Conservation (phyloP, 2,329 filamentous ascomycete genomes). For the Leptographium wingfieldii region DNA sequence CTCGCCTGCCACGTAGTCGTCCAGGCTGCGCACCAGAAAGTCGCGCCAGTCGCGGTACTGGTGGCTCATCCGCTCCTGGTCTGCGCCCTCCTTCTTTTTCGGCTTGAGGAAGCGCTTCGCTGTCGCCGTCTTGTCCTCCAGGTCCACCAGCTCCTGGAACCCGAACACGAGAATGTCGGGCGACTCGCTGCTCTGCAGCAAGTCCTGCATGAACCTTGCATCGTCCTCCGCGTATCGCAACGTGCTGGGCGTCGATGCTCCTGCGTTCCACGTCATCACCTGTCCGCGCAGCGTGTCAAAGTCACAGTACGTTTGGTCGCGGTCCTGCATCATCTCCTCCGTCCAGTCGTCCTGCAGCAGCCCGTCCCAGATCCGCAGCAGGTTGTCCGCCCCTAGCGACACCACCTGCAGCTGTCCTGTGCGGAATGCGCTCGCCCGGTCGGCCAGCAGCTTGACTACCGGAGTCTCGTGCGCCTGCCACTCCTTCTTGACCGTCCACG, state of each 20-base stretch:
- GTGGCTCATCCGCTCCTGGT: conserved; percentile 87
- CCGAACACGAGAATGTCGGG: conserved; percentile 91
- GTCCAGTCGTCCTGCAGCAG: conserved; percentile 89
- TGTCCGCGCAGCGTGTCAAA: conserved; percentile 72
- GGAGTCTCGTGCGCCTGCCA: conserved; percentile 86
- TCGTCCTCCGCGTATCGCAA: conserved; percentile 60
- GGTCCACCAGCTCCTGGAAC: conserved; percentile 95
- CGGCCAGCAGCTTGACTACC: conserved; percentile 63
- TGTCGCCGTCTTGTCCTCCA: conserved; percentile 94
- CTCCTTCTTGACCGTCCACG: conserved; percentile 81
- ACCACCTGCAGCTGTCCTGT: conserved; percentile 74
- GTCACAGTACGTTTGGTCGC: conserved; percentile 70
- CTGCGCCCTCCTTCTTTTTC: conserved; percentile 71
- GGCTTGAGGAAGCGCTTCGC: conserved; percentile 91
- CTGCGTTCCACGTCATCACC: conserved; percentile 93
- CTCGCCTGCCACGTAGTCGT: conserved; percentile 69
- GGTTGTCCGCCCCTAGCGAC: conserved; percentile 77
- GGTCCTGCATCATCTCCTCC: conserved; percentile 76
- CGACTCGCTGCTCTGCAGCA: conserved; percentile 62
- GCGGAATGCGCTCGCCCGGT: conserved; percentile 73
- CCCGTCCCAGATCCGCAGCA: conserved; percentile 80
- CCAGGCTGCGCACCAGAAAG: conserved; percentile 68
- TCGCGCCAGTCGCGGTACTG: conserved; percentile 96
- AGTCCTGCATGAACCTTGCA: conserved; percentile 64
- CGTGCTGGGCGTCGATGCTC: conserved; percentile 81